These are phyloP conservation scores for Hygrophila difformis DNA, from an alignment of 257 asterid species.

Conservation along the genomic window DNA sequence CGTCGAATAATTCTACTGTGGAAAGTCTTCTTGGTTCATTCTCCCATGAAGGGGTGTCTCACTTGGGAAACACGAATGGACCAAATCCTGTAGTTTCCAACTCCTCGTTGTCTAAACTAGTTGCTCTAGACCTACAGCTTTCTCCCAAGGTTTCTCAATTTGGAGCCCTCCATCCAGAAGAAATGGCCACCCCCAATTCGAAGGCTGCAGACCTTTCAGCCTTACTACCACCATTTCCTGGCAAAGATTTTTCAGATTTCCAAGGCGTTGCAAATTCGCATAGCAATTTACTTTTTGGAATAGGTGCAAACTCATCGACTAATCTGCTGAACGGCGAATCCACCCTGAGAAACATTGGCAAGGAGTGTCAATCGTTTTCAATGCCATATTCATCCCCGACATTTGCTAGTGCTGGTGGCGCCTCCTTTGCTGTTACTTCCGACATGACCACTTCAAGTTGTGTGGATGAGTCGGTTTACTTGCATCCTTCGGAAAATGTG, in stretches of 20 bases:
- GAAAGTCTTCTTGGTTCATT: slow-evolving; percentile 56
- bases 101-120: slow-evolving; percentile 56
- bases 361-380: no score
- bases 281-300: slow-evolving; percentile 48
- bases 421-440: background rate
- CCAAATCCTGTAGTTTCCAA: slow-evolving; percentile 41
- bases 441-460: slow-evolving; percentile 77
- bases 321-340: slow-evolving; percentile 40
- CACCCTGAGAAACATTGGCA: slow-evolving; percentile 32
- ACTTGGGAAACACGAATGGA: slow-evolving; percentile 34
- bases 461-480: slow-evolving; percentile 78
- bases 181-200: slow-evolving; percentile 36
- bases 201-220: slow-evolving; percentile 62
- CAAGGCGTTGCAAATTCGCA: slow-evolving; percentile 44
- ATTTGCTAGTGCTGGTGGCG: background rate
- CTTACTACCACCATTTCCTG: slow-evolving; percentile 53
- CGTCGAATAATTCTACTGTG: slow-evolving; percentile 45
- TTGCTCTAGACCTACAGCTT: slow-evolving; percentile 61
- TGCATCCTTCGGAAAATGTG: slow-evolving; percentile 77
- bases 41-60: slow-evolving; percentile 54
- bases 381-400: no score
- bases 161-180: slow-evolving; percentile 48
- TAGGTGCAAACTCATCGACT: slow-evolving; percentile 36
- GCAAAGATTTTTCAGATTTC: slow-evolving; percentile 54
- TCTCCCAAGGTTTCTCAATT: slow-evolving; percentile 48